Conservation (phyloP, 169 alveolate species). For the Plasmodium reichenowi region DNA sequence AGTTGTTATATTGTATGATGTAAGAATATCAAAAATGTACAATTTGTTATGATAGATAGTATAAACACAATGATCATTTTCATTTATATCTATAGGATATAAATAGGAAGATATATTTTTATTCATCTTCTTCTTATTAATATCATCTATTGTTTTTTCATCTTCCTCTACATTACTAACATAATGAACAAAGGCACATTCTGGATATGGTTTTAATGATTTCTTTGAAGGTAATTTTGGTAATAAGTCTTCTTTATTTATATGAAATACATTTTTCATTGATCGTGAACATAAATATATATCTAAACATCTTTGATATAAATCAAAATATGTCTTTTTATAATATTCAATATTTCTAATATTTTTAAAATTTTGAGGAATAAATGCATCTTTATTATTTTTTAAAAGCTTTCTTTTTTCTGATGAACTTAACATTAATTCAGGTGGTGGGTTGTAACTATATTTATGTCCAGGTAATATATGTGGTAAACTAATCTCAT, state of each 20-base stretch:
- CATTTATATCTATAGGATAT: constrained; percentile 38
- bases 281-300: constrained; percentile 59
- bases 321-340: constrained; percentile 59
- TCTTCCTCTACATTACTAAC: not conserved
- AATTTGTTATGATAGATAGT: constrained; percentile 24
- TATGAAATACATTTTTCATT: constrained; percentile 54
- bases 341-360: constrained; percentile 63
- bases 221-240: constrained; percentile 62
- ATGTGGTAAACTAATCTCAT: constrained; percentile 60
- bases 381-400: constrained; percentile 46
- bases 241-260: constrained; percentile 67
- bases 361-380: constrained; percentile 40
- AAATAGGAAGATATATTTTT: not conserved
- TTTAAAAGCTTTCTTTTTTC: constrained; percentile 51
- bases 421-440: constrained; percentile 29
- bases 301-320: constrained; percentile 75
- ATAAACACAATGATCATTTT: constrained; percentile 33
- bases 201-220: constrained; percentile 64
- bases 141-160: not conserved
- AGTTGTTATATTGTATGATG: constrained; percentile 59
- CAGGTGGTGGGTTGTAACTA: constrained; percentile 77
- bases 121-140: not conserved
- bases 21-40: constrained; percentile 47
- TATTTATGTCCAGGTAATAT: constrained; percentile 75
- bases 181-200: constrained; percentile 52